These are phyloP conservation scores for Wickerhamiella azymoides DNA, from an alignment of 805 yeast species.

Conservation along the genomic window DNA sequence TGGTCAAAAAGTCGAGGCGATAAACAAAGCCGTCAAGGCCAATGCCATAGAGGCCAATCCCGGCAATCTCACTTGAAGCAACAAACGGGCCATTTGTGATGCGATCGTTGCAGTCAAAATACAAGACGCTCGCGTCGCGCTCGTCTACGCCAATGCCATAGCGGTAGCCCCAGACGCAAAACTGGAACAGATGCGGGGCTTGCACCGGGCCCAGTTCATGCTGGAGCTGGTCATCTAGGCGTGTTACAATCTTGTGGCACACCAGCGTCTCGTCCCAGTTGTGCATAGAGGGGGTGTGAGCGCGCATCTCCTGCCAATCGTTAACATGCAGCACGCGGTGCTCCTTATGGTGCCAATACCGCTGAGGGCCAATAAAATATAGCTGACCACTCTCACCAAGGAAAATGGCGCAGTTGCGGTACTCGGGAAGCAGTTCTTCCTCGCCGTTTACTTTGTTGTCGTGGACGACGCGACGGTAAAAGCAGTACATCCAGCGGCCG, in stretches of 20 bases:
- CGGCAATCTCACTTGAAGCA: not conserved
- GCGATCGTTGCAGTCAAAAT: not conserved
- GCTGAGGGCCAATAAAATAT: not conserved
- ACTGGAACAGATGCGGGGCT: not conserved
- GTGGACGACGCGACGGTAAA: not conserved
- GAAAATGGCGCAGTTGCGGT: not conserved
- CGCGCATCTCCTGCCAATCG: not conserved
- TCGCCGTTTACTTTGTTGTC: not conserved
- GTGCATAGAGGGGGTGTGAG: not conserved
- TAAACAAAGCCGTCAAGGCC: constrained; percentile 1
- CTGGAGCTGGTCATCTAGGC: not conserved
- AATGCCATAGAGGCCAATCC: not conserved
- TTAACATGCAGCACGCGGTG: not conserved
- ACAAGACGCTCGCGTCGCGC: constrained; percentile 1
- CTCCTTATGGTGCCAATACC: not conserved
- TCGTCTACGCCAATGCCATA: constrained; percentile 3
- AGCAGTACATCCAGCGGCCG: not conserved
- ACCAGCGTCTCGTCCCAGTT: not conserved
- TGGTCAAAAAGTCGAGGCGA: not conserved
- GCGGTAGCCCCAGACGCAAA: not conserved
- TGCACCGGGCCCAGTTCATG: not conserved
- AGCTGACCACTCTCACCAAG: constrained; percentile 2
- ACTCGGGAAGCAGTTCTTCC: constrained; percentile 1
- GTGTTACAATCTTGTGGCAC: not conserved
- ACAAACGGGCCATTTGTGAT: not conserved